These are phyloP conservation scores for Forsythia suspensa DNA, from an alignment of 257 asterid species.

Conservation along the genomic window DNA sequence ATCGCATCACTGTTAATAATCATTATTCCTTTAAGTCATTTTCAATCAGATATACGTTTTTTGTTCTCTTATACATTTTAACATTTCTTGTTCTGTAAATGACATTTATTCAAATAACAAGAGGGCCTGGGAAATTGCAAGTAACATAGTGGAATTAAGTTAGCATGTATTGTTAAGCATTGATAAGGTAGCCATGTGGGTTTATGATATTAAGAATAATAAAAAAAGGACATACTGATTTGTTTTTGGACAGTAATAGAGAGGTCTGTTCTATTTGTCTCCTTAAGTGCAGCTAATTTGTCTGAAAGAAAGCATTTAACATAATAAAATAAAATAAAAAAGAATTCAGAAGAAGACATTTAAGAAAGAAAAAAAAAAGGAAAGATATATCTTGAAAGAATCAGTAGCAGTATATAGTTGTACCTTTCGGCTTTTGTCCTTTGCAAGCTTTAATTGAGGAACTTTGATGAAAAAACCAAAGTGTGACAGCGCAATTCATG, in stretches of 20 bases:
- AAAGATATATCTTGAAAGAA: background rate
- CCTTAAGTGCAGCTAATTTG: slow-evolving; percentile 13
- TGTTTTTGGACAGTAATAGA: background rate
- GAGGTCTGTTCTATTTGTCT: background rate
- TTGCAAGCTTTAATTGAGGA: background rate
- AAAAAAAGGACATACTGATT: background rate
- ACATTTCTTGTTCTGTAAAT: no score
- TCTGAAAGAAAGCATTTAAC: background rate
- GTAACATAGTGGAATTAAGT: no score
- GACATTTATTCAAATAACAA: no score
- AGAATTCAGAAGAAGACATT: background rate
- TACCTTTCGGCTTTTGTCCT: background rate
- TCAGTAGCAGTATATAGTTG: background rate
- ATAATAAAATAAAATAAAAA: no score
- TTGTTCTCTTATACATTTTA: no score
- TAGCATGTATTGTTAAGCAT: no score
- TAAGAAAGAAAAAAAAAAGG: background rate
- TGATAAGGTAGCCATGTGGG: no score
- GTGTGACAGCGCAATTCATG: slow-evolving; percentile 32
- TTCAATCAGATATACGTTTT: no score
- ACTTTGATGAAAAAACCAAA: slow-evolving; percentile 19
- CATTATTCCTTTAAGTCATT: no score
- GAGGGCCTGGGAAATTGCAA: no score
- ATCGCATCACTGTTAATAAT: no score
- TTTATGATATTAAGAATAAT: no score